Evolutionary conservation across 2,329 filamentous ascomycete genomes (phyloP), one percentile per base, ranked within the genome.

Genomic region (Zarea fungicola): DNA sequence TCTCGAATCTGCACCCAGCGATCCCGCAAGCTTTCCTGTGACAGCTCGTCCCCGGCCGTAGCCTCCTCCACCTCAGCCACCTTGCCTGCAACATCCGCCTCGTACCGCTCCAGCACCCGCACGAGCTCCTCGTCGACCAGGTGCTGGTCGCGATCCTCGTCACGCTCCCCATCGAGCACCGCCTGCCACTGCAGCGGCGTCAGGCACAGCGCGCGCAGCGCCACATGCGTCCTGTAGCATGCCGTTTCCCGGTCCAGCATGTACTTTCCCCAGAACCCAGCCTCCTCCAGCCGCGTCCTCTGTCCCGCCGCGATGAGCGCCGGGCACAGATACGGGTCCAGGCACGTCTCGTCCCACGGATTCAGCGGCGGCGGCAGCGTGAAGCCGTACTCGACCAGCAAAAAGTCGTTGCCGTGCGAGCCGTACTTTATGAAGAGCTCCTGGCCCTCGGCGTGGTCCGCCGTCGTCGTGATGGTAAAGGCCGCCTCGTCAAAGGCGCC

Each of bases 371-470:
- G 53, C 9, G 54, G 56, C 19, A 75, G 61, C n/a, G 71, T 62
- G 56, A 78, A 78, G 21, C 75, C 75, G 58, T 78, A 89, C 65
- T 89, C 85, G 0, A 80, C 76, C 3, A 89, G 76, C 18, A 90
- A 64, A 52, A 85, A 82, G 61, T 89, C 85, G 55, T 87, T 87
- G 41, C 74, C 75, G 62, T 89, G 86, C 3, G 74, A 62, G 9
- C 86, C 86, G 60, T 90, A 90, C 42, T 75, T 78, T 43, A 87
- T 80, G 51, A 77, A 78, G 2, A 89, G 67, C 65, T 90, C 85
- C 22, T 85, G 77, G 10, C 81, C 82, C 2, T 62, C 56, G 3
- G 61, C 62, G 58, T 85, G 83, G 1, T 68, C 60, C 2, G 68
- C 63, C 40, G 73, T 66, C 3, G 80, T 74, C 16, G 66, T 72